These are phyloP conservation scores for Botrytis porri DNA, from an alignment of 2,329 filamentous ascomycete species.

Conservation along the genomic window DNA sequence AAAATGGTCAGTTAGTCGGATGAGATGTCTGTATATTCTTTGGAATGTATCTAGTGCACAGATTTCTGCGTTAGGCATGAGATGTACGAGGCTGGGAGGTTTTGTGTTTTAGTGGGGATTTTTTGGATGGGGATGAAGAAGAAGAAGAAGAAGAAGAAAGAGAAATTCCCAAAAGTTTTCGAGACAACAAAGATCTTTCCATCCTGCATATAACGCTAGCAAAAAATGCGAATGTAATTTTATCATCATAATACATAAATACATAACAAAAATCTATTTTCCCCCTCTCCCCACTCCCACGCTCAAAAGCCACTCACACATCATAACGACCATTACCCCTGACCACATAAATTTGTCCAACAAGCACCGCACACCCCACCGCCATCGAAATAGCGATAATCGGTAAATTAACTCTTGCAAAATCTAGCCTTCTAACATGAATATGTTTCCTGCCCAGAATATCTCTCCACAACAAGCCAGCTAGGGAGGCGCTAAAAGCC, in stretches of 20 bases:
- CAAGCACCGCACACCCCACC: conserved; percentile 58
- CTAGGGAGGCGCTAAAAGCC: conserved; percentile 68
- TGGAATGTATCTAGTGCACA: background rate
- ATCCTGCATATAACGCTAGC: background rate
- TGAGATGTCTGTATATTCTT: background rate
- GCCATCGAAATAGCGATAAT: conserved; percentile 69
- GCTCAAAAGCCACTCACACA: background rate
- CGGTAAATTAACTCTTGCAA: conserved; percentile 65
- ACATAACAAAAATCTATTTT: background rate
- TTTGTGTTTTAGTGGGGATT: background rate
- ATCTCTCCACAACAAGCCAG: conserved; percentile 69
- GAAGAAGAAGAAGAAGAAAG: background rate
- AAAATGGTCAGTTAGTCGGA: background rate
- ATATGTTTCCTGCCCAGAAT: conserved; percentile 69
- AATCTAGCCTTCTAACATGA: conserved; percentile 59
- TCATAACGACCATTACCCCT: conserved; percentile 35
- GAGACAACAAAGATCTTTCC: background rate
- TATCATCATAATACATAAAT: background rate
- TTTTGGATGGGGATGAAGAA: background rate
- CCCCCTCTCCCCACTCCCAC: background rate
- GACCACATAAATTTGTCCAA: conserved; percentile 62
- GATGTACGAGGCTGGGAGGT: background rate
- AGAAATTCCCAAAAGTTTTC: background rate
- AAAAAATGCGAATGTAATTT: background rate
- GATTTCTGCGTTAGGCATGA: background rate